phyloP scores from a whole-genome alignment of 495 filamentous ascomycete genomes.

The Amniculicola lignicola region DNA sequence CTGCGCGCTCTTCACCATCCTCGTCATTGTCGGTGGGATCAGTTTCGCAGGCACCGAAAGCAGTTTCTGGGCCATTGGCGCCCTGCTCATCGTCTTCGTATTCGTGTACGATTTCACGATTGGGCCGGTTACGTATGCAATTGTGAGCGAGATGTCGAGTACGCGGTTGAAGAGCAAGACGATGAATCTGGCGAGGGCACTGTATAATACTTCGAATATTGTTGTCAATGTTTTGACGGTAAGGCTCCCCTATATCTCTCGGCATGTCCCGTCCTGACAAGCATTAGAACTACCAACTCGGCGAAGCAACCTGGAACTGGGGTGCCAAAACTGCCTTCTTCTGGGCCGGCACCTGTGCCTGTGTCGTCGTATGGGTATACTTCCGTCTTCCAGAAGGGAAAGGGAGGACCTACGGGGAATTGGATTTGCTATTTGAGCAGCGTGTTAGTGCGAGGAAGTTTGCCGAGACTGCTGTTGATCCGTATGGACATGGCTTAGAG shows the following conservation, averaged over 20 bases:
- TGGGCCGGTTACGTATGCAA: conserved; percentile 24
- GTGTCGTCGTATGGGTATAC: conserved; percentile 62
- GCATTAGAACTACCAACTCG: conserved; percentile 21
- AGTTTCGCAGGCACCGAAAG: conserved; percentile 9
- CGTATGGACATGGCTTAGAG: background rate
- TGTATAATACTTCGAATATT: conserved; percentile 24
- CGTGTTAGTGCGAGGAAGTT: conserved; percentile 24
- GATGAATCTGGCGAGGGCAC: conserved; percentile 20
- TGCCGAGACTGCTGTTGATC: conserved; percentile 10
- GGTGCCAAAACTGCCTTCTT: conserved; percentile 26
- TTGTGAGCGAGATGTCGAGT: conserved; percentile 24
- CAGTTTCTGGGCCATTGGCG: conserved; percentile 17
- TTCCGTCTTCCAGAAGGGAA: conserved; percentile 80
- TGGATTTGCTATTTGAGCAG: conserved; percentile 67
- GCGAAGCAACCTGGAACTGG: conserved; percentile 17
- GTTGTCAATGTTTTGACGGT: conserved; percentile 26
- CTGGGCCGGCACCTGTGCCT: conserved; percentile 25
- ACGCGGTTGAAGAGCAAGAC: conserved; percentile 30
- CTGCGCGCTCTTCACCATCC: conserved; percentile 21
- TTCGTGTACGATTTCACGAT: conserved; percentile 31
- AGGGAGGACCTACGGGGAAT: conserved; percentile 78
- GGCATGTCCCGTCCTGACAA: background rate
- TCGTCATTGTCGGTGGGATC: conserved; percentile 20
- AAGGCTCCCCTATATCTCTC: background rate
- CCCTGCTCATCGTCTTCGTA: conserved; percentile 25